Conservation (phyloP, 257 asterid species). For the Agastache rugosa region DNA sequence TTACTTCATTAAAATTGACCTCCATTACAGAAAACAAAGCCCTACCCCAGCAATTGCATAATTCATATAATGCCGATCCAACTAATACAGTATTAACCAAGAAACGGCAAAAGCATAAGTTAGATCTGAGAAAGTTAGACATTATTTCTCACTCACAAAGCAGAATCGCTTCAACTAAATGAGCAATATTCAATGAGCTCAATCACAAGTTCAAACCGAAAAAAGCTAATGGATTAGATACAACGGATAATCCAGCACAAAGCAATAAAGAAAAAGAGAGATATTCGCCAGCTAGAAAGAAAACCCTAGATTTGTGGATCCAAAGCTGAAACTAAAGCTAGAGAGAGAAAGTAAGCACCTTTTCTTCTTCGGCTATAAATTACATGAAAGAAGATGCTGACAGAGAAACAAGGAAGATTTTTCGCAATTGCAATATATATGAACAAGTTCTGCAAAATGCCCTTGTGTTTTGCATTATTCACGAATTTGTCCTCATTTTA, state of each 20-base stretch:
- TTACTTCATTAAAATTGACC: slow-evolving; percentile 22
- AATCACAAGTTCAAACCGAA: background rate
- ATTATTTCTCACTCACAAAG: slow-evolving; percentile 27
- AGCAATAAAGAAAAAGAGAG: background rate
- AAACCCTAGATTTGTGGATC: slow-evolving; percentile 58
- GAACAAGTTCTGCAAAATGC: background rate
- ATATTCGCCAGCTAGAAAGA: slow-evolving; percentile 26
- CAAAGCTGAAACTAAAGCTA: slow-evolving; percentile 34
- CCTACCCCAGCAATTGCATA: background rate
- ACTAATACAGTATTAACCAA: background rate
- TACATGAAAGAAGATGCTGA: slow-evolving; percentile 51
- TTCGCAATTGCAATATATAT: slow-evolving; percentile 31
- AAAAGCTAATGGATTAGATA: slow-evolving; percentile 22
- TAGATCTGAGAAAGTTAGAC: slow-evolving; percentile 1
- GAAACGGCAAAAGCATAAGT: slow-evolving; percentile 7
- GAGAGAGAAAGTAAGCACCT: slow-evolving; percentile 52
- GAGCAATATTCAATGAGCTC: slow-evolving; percentile 3
- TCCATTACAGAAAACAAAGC: slow-evolving; percentile 1
- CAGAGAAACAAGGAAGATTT: slow-evolving; percentile 38
- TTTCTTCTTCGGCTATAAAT: slow-evolving; percentile 46
- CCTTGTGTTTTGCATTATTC: slow-evolving; percentile 36
- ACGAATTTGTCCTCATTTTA: slow-evolving; percentile 38
- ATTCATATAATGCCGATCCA: slow-evolving; percentile 33
- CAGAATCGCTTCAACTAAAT: slow-evolving; percentile 8
- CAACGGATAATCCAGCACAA: slow-evolving; percentile 34